Evolutionary conservation across 768 basidiomycete species (phyloP).

Genomic region (Cyclocybe cylindracea): DNA sequence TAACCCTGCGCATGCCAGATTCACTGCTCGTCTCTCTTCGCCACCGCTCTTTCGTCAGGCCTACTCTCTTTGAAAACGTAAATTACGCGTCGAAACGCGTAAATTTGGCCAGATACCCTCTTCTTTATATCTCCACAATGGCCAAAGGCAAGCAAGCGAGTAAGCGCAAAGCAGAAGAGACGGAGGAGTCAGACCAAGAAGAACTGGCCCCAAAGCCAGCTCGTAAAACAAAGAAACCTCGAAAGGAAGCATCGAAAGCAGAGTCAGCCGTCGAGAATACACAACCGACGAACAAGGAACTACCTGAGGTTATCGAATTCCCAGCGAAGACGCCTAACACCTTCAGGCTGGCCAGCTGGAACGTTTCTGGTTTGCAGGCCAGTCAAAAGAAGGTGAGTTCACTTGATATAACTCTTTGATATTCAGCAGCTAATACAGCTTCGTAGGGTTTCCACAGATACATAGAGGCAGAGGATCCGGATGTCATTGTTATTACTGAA

Average conservation of each 20-base stretch:
- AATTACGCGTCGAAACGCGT: too few relatives aligned
- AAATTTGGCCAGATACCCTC: too few relatives aligned
- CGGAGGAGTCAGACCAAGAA: constrained; percentile 27
- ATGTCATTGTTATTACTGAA: constrained; percentile 82
- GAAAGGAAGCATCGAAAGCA: constrained; percentile 7
- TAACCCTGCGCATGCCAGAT: background rate
- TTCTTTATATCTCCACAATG: too few relatives aligned
- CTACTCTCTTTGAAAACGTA: too few relatives aligned
- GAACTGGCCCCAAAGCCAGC: constrained; percentile 15
- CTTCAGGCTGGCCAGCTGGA: constrained; percentile 70
- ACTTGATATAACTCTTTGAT: background rate
- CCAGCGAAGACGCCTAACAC: constrained; percentile 48
- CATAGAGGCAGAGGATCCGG: constrained; percentile 84
- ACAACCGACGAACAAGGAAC: constrained; percentile 73
- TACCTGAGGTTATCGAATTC: constrained; percentile 65
- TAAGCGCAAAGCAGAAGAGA: constrained; percentile 29
- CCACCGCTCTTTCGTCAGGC: too few relatives aligned
- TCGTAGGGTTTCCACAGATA: constrained; percentile 77
- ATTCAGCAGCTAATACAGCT: background rate
- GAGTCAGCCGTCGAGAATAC: constrained; percentile 31
- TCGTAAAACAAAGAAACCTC: constrained; percentile 21
- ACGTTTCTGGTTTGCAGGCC: constrained; percentile 76
- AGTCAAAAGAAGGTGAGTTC: constrained; percentile 71
- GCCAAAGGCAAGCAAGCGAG: background rate
- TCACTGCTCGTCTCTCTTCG: too few relatives aligned